These are phyloP conservation scores for Hortaea werneckii DNA, from an alignment of 2,329 filamentous ascomycete species.

Conservation along the genomic window DNA sequence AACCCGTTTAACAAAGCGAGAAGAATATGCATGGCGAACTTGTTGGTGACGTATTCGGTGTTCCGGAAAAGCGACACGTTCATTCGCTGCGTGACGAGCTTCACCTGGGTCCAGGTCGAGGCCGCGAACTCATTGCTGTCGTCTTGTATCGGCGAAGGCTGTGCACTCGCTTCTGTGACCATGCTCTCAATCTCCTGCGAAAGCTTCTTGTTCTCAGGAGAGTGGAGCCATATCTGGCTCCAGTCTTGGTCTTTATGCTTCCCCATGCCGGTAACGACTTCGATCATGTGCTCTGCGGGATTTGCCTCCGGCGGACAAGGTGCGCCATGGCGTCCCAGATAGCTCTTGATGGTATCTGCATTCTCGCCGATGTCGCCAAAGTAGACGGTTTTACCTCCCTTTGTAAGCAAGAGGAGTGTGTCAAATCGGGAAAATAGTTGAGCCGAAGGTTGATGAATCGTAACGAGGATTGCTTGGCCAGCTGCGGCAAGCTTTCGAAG, in stretches of 20 bases:
- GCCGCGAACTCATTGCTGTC: conserved; percentile 72
- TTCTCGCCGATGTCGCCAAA: conserved; percentile 49
- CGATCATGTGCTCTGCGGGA: conserved; percentile 34
- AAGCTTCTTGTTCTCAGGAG: conserved; percentile 55
- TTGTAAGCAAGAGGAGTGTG: conserved; percentile 53
- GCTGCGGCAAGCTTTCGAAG: conserved; percentile 56
- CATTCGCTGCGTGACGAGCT: conserved; percentile 60
- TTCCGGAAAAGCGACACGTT: conserved; percentile 76
- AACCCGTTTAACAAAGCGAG: conserved; percentile 72
- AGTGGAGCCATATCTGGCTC: conserved; percentile 69
- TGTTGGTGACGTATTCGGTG: conserved; percentile 80
- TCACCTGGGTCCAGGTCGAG: conserved; percentile 67
- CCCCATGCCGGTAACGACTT: conserved; percentile 38
- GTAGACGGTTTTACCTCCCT: conserved; percentile 55
- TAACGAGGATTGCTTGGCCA: conserved; percentile 58
- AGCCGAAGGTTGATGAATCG: conserved; percentile 61
- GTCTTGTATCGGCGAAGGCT: conserved; percentile 15
- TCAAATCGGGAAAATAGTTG: conserved; percentile 59
- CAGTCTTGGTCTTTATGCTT: conserved; percentile 52
- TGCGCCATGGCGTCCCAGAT: conserved; percentile 45
- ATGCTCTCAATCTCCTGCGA: conserved; percentile 59
- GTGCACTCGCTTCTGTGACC: conserved; percentile 45
- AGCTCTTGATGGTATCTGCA: conserved; percentile 33
- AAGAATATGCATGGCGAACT: conserved; percentile 72
- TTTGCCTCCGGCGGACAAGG: conserved; percentile 43